Evolutionary conservation across 129 eudicot genomes (phyloP).

Genomic region (Artemisia annua): DNA sequence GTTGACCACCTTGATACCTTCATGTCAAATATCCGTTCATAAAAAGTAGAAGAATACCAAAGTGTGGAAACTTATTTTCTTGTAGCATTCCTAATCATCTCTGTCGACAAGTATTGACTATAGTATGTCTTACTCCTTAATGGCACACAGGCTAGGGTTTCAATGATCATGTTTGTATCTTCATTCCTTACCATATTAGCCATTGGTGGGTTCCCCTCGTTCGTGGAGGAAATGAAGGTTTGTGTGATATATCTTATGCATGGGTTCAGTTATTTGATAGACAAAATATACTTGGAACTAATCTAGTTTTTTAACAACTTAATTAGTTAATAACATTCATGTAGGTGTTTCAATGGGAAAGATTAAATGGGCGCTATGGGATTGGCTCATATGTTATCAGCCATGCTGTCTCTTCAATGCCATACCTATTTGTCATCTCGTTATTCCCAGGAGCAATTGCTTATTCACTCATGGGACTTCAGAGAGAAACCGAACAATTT

Average conservation of each 20-base stretch:
- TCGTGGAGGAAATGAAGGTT: slow-evolving; percentile 77
- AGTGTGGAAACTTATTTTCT: too few species aligned
- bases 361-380: slow-evolving; percentile 54
- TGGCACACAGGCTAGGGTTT: slow-evolving; percentile 51
- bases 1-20: too few species aligned
- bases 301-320: neutral
- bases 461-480: slow-evolving; percentile 47
- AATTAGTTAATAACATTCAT: too few species aligned
- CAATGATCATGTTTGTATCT: slow-evolving; percentile 55
- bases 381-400: slow-evolving; percentile 39
- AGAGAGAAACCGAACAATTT: slow-evolving; percentile 35
- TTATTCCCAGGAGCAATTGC: slow-evolving; percentile 41
- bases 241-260: neutral
- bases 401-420: slow-evolving; percentile 50
- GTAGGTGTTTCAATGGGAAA: slow-evolving; percentile 50
- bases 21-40: too few species aligned
- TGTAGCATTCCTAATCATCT: too few species aligned
- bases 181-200: slow-evolving; percentile 61
- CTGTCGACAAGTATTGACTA: neutral
- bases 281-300: neutral
- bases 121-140: neutral
- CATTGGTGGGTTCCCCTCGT: slow-evolving; percentile 78
- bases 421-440: slow-evolving; percentile 39
- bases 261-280: too few species aligned
- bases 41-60: too few species aligned